Conservation (phyloP, 2,329 filamentous ascomycete genomes). For the Rachicladosporium sp. region DNA sequence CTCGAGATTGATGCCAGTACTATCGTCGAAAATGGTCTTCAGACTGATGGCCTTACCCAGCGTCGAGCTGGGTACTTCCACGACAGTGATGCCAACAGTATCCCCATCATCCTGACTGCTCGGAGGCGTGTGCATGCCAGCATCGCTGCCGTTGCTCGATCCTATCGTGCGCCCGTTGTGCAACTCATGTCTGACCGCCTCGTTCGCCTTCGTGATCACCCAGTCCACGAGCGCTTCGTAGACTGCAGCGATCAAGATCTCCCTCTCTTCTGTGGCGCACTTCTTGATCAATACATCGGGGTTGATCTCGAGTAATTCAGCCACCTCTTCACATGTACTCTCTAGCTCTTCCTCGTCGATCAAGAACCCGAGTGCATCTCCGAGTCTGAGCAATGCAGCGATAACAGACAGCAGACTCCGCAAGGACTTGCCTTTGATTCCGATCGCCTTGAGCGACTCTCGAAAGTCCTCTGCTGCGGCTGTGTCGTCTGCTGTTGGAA, state of each 20-base stretch:
- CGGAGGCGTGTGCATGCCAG: slow-evolving; percentile 49
- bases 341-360: slow-evolving; percentile 77
- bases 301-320: slow-evolving; percentile 73
- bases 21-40: slow-evolving; percentile 84
- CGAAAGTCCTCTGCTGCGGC: slow-evolving; percentile 91
- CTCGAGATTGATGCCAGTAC: slow-evolving; percentile 83
- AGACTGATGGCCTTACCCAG: slow-evolving; percentile 82
- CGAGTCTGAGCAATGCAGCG: slow-evolving; percentile 78
- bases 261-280: slow-evolving; percentile 73
- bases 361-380: slow-evolving; percentile 75
- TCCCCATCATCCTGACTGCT: slow-evolving; percentile 56
- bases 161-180: slow-evolving; percentile 51
- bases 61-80: slow-evolving; percentile 70
- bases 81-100: slow-evolving; percentile 75
- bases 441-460: slow-evolving; percentile 73
- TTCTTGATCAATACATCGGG: slow-evolving; percentile 68
- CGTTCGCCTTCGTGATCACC: slow-evolving; percentile 81
- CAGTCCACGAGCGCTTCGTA: slow-evolving; percentile 94
- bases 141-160: slow-evolving; percentile 52
- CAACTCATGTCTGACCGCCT: slow-evolving; percentile 67
- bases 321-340: slow-evolving; percentile 79
- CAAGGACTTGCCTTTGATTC: slow-evolving; percentile 77
- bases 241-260: slow-evolving; percentile 68
- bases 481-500: slow-evolving; percentile 83
- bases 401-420: slow-evolving; percentile 76